Evolutionary conservation across 75 land plant species (phyloP), one percentile per base, ranked within the genome.

Genomic region (Adiantum capillusveneris): DNA sequence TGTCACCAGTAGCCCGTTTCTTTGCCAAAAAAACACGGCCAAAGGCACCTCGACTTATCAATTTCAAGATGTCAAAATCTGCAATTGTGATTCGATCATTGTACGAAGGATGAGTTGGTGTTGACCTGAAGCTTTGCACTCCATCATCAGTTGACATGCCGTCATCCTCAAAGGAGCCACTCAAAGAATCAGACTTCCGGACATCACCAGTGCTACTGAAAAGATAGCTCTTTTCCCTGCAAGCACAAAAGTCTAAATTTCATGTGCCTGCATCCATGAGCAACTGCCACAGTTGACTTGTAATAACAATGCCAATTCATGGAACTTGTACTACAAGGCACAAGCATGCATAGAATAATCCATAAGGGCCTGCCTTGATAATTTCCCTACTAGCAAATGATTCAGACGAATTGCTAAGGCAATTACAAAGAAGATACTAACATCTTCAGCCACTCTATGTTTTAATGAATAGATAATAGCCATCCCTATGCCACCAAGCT

Each of bases 41-140:
- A 86, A 84, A 95, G 50, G 99, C 99, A 26, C 99, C 99, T 62
- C 99, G 84, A 64, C 99, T 95, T 5, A 95, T 95, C 42, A 91
- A 96, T 42, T 90, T 95, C 29, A 95, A 84, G 26, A 90, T 95
- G 74, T 90, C 88, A 81, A 95, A 95, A 65, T 95, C 96, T 62
- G 90, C 96, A 69, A 95, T 95, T 16, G 85, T 84, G 5, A 97
- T 95, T 17, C 99, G 79, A 53, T 95, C 99, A 58, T 76, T 90
- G 26, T 63, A 56, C 18, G 68, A 29, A 62, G 83, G 51, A 62
- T 95, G 88, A 27, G 83, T 63, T 17, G 99, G 99, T 62, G 97
- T 95, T 22, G 85, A 73, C 59, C 83, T 66, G 46, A 83, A 63
- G 62, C 97, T 92, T 51, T 78, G 89, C 43, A 89, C 67, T 16